Evolutionary conservation across 2,329 filamentous ascomycete genomes (phyloP).

Genomic region (Ophiostoma populinum): DNA sequence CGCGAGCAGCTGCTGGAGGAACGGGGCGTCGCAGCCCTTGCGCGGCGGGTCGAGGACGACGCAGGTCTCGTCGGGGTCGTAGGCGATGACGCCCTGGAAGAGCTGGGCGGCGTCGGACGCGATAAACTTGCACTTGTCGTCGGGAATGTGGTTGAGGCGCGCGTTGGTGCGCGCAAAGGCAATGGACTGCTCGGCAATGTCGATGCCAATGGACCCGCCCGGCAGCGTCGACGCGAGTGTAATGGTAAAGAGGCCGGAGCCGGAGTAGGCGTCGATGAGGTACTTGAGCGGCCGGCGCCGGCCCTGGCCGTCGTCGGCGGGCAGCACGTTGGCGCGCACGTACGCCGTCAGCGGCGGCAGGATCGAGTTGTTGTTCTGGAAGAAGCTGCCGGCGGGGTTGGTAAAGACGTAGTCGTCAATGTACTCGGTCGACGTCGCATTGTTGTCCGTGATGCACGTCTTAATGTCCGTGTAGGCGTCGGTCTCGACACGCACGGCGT

Average conservation of each 20-base stretch:
- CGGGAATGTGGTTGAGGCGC: slow-evolving; percentile 49
- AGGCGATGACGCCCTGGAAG: slow-evolving; percentile 51
- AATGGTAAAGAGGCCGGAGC: slow-evolving; percentile 92
- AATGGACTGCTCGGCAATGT: slow-evolving; percentile 70
- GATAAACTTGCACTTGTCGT: slow-evolving; percentile 61
- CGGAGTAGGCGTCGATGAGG: slow-evolving; percentile 94
- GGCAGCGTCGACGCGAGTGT: slow-evolving; percentile 74
- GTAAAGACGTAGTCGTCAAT: slow-evolving; percentile 70
- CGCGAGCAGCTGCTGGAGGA: slow-evolving; percentile 61
- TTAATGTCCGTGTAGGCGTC: slow-evolving; percentile 58
- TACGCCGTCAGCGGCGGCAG: slow-evolving; percentile 73
- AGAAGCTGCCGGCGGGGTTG: slow-evolving; percentile 87
- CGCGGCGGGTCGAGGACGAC: slow-evolving; percentile 95
- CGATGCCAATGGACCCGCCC: slow-evolving; percentile 71
- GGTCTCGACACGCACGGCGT: slow-evolving; percentile 33
- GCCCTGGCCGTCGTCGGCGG: not conserved
- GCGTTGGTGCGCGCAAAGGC: slow-evolving; percentile 65
- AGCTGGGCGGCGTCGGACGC: slow-evolving; percentile 73
- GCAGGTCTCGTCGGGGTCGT: slow-evolving; percentile 64
- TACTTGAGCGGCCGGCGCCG: slow-evolving; percentile 41
- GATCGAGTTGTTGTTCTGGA: slow-evolving; percentile 99
- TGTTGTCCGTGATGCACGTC: slow-evolving; percentile 74
- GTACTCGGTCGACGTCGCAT: slow-evolving; percentile 71
- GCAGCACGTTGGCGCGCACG: slow-evolving; percentile 60
- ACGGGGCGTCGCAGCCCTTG: slow-evolving; percentile 80